phyloP scores from a whole-genome alignment of 108 stramenopile species.

The Fistulifera solaris region DNA sequence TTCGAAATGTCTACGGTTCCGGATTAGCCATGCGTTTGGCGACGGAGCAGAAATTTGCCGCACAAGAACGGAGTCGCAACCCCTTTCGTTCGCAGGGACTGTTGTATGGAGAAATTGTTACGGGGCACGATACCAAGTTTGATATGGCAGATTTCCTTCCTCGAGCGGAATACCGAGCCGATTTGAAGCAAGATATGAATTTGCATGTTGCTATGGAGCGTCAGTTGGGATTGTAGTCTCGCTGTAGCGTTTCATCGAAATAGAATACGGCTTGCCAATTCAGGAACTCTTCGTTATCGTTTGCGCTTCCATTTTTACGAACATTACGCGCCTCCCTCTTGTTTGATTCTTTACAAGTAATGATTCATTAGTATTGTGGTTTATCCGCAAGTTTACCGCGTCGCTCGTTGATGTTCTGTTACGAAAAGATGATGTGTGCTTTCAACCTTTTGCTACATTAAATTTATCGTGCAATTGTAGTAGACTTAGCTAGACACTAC shows the following conservation, averaged over 20 bases:
- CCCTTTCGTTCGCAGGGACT: conserved; percentile 26
- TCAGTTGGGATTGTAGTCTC: conserved; percentile 55
- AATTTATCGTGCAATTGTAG: no score
- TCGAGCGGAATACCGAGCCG: conserved; percentile 46
- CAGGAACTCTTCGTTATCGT: no score
- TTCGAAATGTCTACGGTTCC: conserved; percentile 76
- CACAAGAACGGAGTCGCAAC: conserved; percentile 39
- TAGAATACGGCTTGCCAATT: no score
- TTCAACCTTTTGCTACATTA: no score
- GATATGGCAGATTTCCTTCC: conserved; percentile 72
- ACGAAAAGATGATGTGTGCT: no score
- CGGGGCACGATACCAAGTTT: conserved; percentile 58
- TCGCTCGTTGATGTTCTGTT: no score
- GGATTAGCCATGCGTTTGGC: conserved; percentile 81
- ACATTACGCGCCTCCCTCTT: no score
- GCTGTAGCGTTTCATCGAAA: background rate
- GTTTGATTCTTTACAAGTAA: no score
- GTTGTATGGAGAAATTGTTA: conserved; percentile 66
- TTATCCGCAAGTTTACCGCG: no score
- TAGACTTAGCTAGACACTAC: conserved; percentile 10
- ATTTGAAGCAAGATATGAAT: conserved; percentile 15
- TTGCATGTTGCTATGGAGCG: conserved; percentile 66
- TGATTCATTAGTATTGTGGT: no score
- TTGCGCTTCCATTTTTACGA: no score
- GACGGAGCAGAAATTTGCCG: conserved; percentile 66